Percentiles rank a stretch among this genome's conserved stretches.
These are phyloP conservation scores for Fusarium pseudonygamai DNA, from an alignment of 2,329 filamentous ascomycete genomes.

Conservation along the genomic window DNA sequence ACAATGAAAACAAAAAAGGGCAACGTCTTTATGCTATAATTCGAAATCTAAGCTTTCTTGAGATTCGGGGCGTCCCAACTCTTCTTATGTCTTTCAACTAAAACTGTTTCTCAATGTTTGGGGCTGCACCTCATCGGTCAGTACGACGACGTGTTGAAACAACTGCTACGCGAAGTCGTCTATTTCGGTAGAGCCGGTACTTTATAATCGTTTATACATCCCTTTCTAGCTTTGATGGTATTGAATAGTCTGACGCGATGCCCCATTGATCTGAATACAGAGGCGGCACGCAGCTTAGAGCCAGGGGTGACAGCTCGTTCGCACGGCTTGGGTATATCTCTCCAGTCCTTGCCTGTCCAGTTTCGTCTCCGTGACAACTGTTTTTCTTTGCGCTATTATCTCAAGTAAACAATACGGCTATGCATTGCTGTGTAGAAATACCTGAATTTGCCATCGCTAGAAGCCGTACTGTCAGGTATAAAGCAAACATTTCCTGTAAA, in stretches of 20 bases:
- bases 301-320: neutral
- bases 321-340: neutral
- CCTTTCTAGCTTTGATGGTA: neutral
- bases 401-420: no score
- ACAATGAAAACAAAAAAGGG: neutral
- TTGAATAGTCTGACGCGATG: neutral
- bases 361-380: neutral
- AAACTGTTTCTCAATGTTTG: neutral
- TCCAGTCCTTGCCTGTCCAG: neutral
- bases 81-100: neutral
- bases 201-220: neutral
- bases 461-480: neutral
- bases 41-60: no score
- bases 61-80: neutral
- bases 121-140: neutral
- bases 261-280: neutral
- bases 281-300: neutral
- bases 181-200: neutral
- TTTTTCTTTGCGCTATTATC: neutral
- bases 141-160: neutral
- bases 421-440: neutral
- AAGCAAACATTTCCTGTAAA: neutral
- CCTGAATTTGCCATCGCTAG: neutral
- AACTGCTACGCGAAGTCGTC: neutral
- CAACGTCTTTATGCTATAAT: neutral